Conservation (phyloP, 129 eudicot genomes). For the Saussurea involucrata region DNA sequence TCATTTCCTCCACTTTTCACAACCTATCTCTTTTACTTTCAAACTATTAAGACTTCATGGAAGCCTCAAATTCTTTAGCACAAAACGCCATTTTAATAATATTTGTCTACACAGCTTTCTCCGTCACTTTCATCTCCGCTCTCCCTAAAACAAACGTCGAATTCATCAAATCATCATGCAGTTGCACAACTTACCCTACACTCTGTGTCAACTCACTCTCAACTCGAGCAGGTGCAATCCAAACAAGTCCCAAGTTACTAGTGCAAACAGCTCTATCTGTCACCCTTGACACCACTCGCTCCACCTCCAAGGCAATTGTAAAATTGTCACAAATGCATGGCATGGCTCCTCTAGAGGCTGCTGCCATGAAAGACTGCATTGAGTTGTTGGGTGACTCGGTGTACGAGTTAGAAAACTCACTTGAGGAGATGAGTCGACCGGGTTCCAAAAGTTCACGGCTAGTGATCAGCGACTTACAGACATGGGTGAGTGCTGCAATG, state of each 20-base stretch:
- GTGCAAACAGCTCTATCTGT: constrained; percentile 35
- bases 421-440: constrained; percentile 37
- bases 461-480: constrained; percentile 41
- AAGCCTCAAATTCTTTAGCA: not conserved
- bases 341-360: constrained; percentile 28
- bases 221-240: constrained; percentile 27
- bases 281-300: constrained; percentile 30
- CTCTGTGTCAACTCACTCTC: constrained; percentile 46
- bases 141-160: constrained; percentile 14
- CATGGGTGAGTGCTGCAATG: constrained; percentile 71
- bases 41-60: not conserved
- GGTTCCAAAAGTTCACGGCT: constrained; percentile 13
- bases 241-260: constrained; percentile 33
- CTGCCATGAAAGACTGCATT: constrained; percentile 46
- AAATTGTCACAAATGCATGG: constrained; percentile 33
- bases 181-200: constrained; percentile 38
- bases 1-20: constrained; percentile 7
- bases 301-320: constrained; percentile 31
- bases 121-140: constrained; percentile 13
- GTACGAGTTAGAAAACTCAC: constrained; percentile 23
- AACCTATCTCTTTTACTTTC: not conserved
- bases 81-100: not conserved
- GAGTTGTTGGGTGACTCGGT: constrained; percentile 44
- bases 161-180: constrained; percentile 45
- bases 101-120: not conserved